Evolutionary conservation across 768 basidiomycete species (phyloP), one percentile per base, ranked within the genome.

Genomic region (Suillus plorans): DNA sequence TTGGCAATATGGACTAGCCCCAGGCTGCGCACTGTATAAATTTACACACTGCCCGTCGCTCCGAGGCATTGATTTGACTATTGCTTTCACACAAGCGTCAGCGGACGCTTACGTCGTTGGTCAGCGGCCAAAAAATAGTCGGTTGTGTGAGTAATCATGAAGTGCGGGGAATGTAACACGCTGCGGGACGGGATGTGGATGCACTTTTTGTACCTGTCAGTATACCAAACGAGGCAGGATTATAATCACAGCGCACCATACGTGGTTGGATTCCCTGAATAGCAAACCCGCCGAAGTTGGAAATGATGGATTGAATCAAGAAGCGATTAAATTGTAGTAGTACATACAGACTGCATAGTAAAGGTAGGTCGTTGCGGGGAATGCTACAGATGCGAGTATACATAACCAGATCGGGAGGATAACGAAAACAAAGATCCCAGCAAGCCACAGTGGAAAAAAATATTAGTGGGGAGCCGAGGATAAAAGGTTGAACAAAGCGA

Each of bases 341-440:
- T 72, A 75, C 76, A 75, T 47, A 39, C 34, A 47, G 56, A 41
- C 8, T 58, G 56, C 31, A 31, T 31, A 22, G 37, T 58, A 58
- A 41, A 41, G 5, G 16, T 41, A 28, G 7, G 25, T 59, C 25
- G 58, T 66, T 76, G 75, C 60, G 41, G 60, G 36, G 64, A 44
- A 61, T 69, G 31, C 41, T 76, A 77, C 75, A 76, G 61, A 72
- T 77, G 76, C 66, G 50, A 61, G 31, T 64, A 45, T 49, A 62
- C 34, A 62, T 55, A 63, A 64, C 16, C 7, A 47, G 44, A 66
- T 22, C 14, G 2, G 53, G 16, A 44, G 37, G 50, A 61, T 39
- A 28, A 20, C 57, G 25, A 42, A 31, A 28, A 25, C 18, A 28
- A 41, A 28, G 50, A 56, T 41, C 57, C 37, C 50, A 39, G n/a